A percentile compares a stretch with the other conserved stretches of the same genome.
phyloP scores from a whole-genome alignment of 2,329 filamentous ascomycete species.

The Fusarium tjaetaba region DNA sequence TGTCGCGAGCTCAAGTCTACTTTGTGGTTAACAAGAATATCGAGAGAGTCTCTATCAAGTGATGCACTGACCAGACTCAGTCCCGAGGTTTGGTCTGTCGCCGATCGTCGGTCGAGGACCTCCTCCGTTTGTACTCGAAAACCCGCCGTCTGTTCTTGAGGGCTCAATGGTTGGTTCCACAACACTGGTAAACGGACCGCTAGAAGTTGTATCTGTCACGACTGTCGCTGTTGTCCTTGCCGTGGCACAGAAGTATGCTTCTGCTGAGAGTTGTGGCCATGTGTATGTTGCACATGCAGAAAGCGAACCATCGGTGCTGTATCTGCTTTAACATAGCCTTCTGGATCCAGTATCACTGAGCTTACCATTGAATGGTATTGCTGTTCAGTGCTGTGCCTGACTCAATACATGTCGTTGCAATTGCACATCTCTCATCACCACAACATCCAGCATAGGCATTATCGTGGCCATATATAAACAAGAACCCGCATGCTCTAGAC shows the following conservation, averaged over 20 bases:
- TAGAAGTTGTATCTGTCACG: neutral
- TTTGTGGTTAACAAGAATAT: neutral
- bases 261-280: neutral
- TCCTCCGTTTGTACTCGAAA: neutral
- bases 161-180: neutral
- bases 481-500: neutral
- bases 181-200: neutral
- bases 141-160: neutral
- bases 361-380: constrained; percentile 10
- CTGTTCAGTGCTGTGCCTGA: constrained; percentile 7
- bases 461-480: neutral
- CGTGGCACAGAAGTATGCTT: constrained; percentile 12
- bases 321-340: neutral
- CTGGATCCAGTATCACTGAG: too few relatives aligned
- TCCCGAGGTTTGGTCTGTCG: neutral
- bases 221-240: constrained; percentile 10
- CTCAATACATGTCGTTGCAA: constrained; percentile 20
- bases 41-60: neutral
- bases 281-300: constrained; percentile 29
- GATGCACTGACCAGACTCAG: constrained; percentile 14
- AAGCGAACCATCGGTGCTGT: neutral
- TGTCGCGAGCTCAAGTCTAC: constrained; percentile 16
- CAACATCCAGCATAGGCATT: constrained; percentile 17
- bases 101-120: neutral
- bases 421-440: neutral